Base-by-base conservation (phyloP, 345 rosid genomes). In the Arabidopsis suecica region DNA sequence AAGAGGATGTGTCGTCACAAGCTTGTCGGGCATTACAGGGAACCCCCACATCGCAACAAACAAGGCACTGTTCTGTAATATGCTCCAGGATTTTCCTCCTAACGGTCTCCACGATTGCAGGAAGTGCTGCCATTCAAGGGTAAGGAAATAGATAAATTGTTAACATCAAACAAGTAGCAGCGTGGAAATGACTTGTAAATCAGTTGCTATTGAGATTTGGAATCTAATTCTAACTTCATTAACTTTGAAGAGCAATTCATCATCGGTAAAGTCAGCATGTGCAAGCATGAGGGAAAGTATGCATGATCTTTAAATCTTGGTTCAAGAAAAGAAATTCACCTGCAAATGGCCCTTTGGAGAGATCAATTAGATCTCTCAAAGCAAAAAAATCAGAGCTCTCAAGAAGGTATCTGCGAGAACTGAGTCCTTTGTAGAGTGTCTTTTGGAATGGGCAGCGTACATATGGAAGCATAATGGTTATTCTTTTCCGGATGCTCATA, bases 301-400 rank as follows among this genome's bases (percentile, higher is more conserved):
- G 20, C 11, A 7, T 50, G 23, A 55, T 40, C 38, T 8, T 53
- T 13, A 37, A 41, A 58, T 7, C 23, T 38, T 56, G 55, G 49
- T 56, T 67, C 40, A 65, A 57, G 23, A 48, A 58, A 57, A 64
- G 65, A 81, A 59, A 70, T 58, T 70, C 63, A 93, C 99, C 97
- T 89, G 99, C 89, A 83, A 93, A 95, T 62, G 97, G 89, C 68
- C 99, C 98, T 84, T 87, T 95, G 22, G 99, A 95, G 69, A 95
- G 97, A 89, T 96, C 98, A 55, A 90, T 83, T 53, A 96, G 94
- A 78, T 95, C 98, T 80, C 85, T 91, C 58, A 89, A 86, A 22
- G 96, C 87, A 76, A 96, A 93, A 82, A 96, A 96, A 59, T 93
- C 97, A 63, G 86, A 87, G 93, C 88, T 76, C 85, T 96, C 97